Base-by-base conservation (phyloP, 495 filamentous ascomycete species). In the Chaetomium cochliodes region DNA sequence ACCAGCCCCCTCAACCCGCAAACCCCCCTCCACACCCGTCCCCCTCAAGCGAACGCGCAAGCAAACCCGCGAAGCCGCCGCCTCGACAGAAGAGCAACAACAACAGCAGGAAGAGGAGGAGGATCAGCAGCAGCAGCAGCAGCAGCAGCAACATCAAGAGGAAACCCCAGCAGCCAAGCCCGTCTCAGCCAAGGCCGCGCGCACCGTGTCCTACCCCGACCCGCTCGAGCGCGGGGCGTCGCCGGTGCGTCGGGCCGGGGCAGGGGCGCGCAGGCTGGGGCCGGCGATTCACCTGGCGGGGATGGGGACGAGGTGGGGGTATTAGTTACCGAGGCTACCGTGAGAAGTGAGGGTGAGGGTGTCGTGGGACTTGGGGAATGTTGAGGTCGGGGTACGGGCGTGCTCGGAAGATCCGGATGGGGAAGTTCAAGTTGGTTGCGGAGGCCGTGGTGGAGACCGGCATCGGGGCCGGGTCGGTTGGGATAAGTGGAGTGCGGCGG, bases 121-220 rank as follows among this genome's bases (percentile, higher is more conserved):
- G 44, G 18, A n/a, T n/a, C n/a, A n/a, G n/a, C n/a, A n/a, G n/a
- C 30, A 33, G 30, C 30, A 33, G 30, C 30, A 33, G 30, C 30
- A 33, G 30, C 30, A 33, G 30, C 30, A 33, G 30, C 30, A 33
- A 7, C 7, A 46, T 3, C 42, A 16, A 3, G 16, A 46, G 42
- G 15, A n/a, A n/a, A n/a, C n/a, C n/a, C n/a, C n/a, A n/a, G n/a
- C n/a, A n/a, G n/a, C n/a, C n/a, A n/a, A n/a, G n/a, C n/a, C n/a
- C 18, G n/a, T n/a, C 44, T 20, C 44, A 30, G 41, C 39, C 16
- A 46, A 26, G 23, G 37, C 16, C 0, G 56, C 39, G 16, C 11
- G 23, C 12, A 46, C 56, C 11, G 56, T 58, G 56, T 26, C 56
- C 23, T 58, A 58, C 23, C 39, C 56, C 18, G 56, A 58, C 23